A percentile compares a stretch with the other conserved stretches of the same genome.
Evolutionary conservation across 23 red algal genomes (phyloP).

Genomic region (Agarophyton chilense): DNA sequence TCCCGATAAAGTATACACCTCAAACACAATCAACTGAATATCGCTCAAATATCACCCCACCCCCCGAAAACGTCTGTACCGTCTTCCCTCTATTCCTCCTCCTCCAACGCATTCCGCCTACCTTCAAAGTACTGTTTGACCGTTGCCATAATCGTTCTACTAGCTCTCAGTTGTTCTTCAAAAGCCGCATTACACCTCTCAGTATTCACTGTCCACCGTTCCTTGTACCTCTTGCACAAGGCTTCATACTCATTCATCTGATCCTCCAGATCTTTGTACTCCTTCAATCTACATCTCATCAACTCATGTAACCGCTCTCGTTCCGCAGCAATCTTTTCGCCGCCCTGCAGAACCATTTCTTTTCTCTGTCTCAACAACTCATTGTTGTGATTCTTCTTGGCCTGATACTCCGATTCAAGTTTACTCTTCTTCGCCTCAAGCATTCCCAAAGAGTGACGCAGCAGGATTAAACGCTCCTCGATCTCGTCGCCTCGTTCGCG

Average conservation of each 20-base stretch:
- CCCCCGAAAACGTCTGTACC: too few relatives aligned
- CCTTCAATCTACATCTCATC: not conserved
- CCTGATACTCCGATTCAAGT: conserved; percentile 40
- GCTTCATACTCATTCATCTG: not conserved
- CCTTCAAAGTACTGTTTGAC: not conserved
- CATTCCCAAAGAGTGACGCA: conserved; percentile 16
- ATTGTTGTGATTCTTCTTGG: conserved; percentile 3
- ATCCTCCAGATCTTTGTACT: not conserved
- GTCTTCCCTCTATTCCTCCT: not conserved
- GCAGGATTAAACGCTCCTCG: conserved; percentile 38
- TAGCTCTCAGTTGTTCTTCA: not conserved
- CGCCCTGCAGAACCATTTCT: conserved; percentile 29
- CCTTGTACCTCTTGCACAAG: not conserved
- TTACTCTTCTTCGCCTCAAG: conserved; percentile 31
- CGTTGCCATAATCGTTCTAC: not conserved
- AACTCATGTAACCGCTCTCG: not conserved
- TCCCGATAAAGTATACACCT: too few relatives aligned
- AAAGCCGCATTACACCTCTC: not conserved
- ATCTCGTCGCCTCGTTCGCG: conserved; percentile 38
- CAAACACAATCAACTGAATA: too few relatives aligned
- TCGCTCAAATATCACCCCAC: too few relatives aligned
- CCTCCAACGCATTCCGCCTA: not conserved
- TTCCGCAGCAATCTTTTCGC: not conserved
- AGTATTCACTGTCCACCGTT: not conserved
- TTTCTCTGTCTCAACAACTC: conserved; percentile 13